phyloP scores from a whole-genome alignment of 1,284 basidiomycete genomes.

The Ganoderma lingzhi region DNA sequence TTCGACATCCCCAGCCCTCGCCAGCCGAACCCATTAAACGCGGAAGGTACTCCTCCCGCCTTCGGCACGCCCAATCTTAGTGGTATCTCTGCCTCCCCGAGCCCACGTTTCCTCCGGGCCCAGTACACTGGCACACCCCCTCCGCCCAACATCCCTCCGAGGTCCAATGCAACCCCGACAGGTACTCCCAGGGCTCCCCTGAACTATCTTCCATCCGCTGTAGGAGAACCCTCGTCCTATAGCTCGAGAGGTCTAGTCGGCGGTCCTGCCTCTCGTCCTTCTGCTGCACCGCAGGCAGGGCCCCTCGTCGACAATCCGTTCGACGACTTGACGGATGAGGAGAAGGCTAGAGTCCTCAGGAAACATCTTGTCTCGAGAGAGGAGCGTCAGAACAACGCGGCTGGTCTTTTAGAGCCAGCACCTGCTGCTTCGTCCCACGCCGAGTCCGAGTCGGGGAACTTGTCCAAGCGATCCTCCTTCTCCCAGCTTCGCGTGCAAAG shows the following conservation, averaged over 20 bases:
- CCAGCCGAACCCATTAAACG: slow-evolving; percentile 30
- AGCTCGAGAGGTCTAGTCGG: slow-evolving; percentile 40
- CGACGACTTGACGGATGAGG: slow-evolving; percentile 76
- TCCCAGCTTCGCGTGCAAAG: slow-evolving; percentile 41
- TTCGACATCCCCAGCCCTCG: slow-evolving; percentile 60
- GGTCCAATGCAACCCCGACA: slow-evolving; percentile 43
- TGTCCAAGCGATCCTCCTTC: slow-evolving; percentile 46
- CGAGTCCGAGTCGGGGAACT: slow-evolving; percentile 39
- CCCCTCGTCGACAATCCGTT: slow-evolving; percentile 40
- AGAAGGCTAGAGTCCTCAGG: slow-evolving; percentile 84
- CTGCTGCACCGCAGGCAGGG: slow-evolving; percentile 27
- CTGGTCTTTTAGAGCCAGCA: slow-evolving; percentile 23
- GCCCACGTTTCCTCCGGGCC: slow-evolving; percentile 56
- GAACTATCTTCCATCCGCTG: slow-evolving; percentile 25
- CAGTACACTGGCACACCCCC: slow-evolving; percentile 70
- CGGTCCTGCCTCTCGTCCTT: slow-evolving; percentile 43
- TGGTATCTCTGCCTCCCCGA: slow-evolving; percentile 40
- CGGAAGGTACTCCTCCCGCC: slow-evolving; percentile 39
- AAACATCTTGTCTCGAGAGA: slow-evolving; percentile 83
- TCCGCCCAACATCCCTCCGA: slow-evolving; percentile 67
- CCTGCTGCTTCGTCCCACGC: slow-evolving; percentile 38
- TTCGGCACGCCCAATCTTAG: slow-evolving; percentile 27
- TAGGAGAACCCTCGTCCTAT: slow-evolving; percentile 30
- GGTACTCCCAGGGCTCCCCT: slow-evolving; percentile 40
- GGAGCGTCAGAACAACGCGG: slow-evolving; percentile 53